Evolutionary conservation across 345 rosid species (phyloP).

Genomic region (Trapa bicornis): DNA sequence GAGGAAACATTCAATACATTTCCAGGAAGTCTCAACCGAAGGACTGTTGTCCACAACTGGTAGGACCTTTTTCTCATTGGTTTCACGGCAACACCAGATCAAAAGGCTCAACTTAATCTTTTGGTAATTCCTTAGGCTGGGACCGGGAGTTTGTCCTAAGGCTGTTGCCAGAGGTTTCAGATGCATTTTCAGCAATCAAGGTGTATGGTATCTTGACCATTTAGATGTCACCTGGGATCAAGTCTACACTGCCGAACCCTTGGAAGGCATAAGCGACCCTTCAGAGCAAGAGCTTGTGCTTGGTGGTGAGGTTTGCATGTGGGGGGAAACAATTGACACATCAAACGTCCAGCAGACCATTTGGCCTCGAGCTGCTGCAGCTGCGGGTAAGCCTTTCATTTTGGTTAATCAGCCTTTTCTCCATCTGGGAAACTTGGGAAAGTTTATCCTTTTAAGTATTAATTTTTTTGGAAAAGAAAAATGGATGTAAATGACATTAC

Average conservation of each 20-base stretch:
- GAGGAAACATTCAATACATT: conserved; percentile 72
- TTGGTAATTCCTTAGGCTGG: conserved; percentile 38
- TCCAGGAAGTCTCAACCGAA: conserved; percentile 60
- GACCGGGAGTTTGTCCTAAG: conserved; percentile 67
- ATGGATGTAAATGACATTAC: no score
- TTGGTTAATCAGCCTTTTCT: background rate
- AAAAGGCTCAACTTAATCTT: background rate
- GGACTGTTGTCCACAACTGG: conserved; percentile 84
- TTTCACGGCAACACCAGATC: background rate
- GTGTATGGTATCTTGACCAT: conserved; percentile 85
- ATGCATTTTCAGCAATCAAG: conserved; percentile 87
- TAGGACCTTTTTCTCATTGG: conserved; percentile 14
- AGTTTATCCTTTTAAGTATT: background rate
- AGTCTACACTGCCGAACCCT: conserved; percentile 65
- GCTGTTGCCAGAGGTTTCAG: conserved; percentile 79
- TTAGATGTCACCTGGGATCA: conserved; percentile 73
- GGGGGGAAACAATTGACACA: conserved; percentile 80
- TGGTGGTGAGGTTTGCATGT: conserved; percentile 98
- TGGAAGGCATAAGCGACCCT: conserved; percentile 51
- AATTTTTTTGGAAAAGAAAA: no score
- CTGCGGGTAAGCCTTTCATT: conserved; percentile 43
- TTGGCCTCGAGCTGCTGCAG: conserved; percentile 94
- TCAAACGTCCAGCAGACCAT: conserved; percentile 76
- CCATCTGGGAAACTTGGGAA: background rate
- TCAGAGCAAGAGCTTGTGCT: conserved; percentile 60